Conservation (phyloP, 306 rosid genomes). For the Castanospermum australe region DNA sequence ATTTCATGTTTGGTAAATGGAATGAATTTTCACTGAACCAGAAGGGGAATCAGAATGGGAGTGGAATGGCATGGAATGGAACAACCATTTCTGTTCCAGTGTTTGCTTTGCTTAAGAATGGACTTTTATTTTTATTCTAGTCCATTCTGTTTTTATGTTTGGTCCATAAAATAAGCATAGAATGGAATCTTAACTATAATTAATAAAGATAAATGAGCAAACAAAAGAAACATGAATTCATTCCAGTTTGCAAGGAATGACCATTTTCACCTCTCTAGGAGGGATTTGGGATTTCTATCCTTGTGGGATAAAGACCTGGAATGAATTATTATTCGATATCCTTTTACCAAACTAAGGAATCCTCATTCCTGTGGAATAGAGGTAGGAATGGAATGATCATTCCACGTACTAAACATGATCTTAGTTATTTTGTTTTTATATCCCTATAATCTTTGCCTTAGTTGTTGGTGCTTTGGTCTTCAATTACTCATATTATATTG, state of each 20-base stretch:
- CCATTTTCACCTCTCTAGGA: background rate
- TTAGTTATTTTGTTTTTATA: background rate
- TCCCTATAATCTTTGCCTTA: background rate
- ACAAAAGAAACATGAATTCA: slow-evolving; percentile 1
- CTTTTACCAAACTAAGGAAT: background rate
- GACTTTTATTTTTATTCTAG: background rate
- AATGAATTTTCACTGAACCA: background rate
- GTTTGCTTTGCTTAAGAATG: slow-evolving; percentile 9
- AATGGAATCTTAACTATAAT: background rate
- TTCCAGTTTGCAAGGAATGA: slow-evolving; percentile 1
- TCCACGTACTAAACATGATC: background rate
- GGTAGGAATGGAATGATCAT: slow-evolving; percentile 12
- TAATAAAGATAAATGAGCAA: background rate
- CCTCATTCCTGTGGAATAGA: background rate
- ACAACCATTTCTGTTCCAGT: slow-evolving; percentile 7
- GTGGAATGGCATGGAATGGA: background rate
- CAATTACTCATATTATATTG: slow-evolving; percentile 8
- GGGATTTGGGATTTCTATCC: background rate
- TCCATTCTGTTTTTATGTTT: background rate
- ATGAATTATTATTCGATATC: background rate
- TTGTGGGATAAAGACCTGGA: background rate
- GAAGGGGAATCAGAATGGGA: background rate
- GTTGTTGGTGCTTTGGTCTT: background rate
- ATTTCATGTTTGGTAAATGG: slow-evolving; percentile 1
- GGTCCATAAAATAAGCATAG: slow-evolving; percentile 2